Evolutionary conservation across 441 rosid species (phyloP).

Genomic region (Euphorbia corollata): DNA sequence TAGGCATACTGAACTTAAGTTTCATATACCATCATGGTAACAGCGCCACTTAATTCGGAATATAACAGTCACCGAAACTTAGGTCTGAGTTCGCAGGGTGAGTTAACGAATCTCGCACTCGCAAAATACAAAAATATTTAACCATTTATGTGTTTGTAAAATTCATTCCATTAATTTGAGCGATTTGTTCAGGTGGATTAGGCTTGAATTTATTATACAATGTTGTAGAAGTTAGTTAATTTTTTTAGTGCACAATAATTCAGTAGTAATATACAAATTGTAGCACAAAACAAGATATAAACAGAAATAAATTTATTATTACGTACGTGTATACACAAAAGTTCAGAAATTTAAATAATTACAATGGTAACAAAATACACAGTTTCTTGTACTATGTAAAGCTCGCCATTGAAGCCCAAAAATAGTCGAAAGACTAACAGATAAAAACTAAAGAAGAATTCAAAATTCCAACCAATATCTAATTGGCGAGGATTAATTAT

Average conservation of each 20-base stretch:
- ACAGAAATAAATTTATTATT: background rate
- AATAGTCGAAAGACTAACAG: background rate
- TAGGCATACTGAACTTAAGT: no score
- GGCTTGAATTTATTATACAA: background rate
- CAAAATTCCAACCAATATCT: background rate
- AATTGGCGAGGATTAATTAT: background rate
- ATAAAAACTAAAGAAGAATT: background rate
- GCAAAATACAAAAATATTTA: no score
- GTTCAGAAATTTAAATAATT: background rate
- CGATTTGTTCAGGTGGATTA: no score
- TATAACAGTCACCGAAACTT: no score
- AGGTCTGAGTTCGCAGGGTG: no score
- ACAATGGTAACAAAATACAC: background rate
- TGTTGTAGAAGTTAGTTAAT: background rate
- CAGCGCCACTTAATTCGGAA: no score
- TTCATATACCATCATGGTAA: no score
- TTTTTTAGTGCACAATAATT: background rate
- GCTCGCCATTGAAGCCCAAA: background rate
- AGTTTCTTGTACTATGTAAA: background rate
- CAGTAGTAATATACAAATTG: background rate
- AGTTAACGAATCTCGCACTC: no score
- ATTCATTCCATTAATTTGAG: no score
- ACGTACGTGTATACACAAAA: no score
- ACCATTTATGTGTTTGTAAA: no score
- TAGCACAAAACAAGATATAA: background rate